phyloP scores from a whole-genome alignment of 1,139 yeast species.

The Pichia sp. region DNA sequence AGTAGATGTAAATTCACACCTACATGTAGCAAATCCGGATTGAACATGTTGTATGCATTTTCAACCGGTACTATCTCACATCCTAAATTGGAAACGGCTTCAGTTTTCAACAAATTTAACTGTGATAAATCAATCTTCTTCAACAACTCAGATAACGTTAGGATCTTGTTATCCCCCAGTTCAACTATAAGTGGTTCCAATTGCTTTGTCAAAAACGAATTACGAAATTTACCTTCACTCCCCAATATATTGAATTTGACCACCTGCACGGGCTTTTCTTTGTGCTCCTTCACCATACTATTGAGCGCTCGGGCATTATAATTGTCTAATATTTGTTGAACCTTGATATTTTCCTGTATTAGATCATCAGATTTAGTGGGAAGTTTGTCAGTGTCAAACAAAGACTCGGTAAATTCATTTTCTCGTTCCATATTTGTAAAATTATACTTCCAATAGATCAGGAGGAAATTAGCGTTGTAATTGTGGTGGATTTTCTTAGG shows the following conservation, averaged over 20 bases:
- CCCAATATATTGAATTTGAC: conserved; percentile 48
- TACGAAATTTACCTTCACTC: conserved; percentile 38
- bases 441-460: too few relatives aligned
- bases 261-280: conserved; percentile 37
- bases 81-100: conserved; percentile 24
- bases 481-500: too few relatives aligned
- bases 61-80: conserved; percentile 22
- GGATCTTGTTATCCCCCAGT: conserved; percentile 4
- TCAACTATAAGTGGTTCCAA: conserved; percentile 40
- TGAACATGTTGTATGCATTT: conserved; percentile 9
- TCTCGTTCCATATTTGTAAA: not conserved
- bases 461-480: too few relatives aligned
- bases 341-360: conserved; percentile 11
- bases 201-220: conserved; percentile 44
- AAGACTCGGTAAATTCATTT: conserved; percentile 4
- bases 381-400: conserved; percentile 3
- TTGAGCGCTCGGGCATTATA: conserved; percentile 37
- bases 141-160: conserved; percentile 31
- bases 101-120: conserved; percentile 32
- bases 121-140: conserved; percentile 35
- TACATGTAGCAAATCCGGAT: conserved; percentile 31
- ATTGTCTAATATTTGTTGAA: conserved; percentile 20
- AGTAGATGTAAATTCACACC: conserved; percentile 48
- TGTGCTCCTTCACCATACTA: conserved; percentile 33
- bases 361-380: conserved; percentile 2